Evolutionary conservation across 2,329 filamentous ascomycete species (phyloP), one percentile per base, ranked within the genome.

Genomic region (Botryotinia narcissicola): DNA sequence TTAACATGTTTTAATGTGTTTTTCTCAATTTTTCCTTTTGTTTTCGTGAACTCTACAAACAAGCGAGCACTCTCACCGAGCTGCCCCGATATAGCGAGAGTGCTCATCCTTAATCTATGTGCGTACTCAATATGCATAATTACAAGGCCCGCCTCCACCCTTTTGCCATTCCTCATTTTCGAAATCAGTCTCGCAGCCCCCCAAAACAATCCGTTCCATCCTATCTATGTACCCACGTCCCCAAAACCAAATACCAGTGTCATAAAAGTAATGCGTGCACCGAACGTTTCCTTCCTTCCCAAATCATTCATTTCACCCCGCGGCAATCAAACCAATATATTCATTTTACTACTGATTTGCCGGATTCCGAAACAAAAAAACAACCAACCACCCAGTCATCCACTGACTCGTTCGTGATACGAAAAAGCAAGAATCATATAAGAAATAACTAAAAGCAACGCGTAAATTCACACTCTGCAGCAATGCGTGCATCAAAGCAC

Each of bases 261-360:
- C 51, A 57, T 57, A 57, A 57, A 57, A 57, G 51, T 57, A 57
- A 57, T 29, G n/a, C 51, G 51, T 57, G 51, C 51, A 57, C 25
- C 48, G n/a, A 54, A n/a, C 48, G 22, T 54, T 54, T n/a, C 22
- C 35, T 12, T 62, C 35, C 60, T 40, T 62, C 48, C 48, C 48
- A 29, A 42, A 54, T 54, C 46, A 68, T 68, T 25, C 64, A 64
- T 48, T 48, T 14, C 10, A 32, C n/a, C 40, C n/a, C 29, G 40
- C n/a, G 12, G 32, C 22, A 29, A 68, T 57, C 48, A 42, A 29
- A 57, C 40, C 35, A 57, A 42, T 57, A 42, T 57, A 57, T 57
- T 68, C 66, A 57, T 68, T 57, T 57, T 57, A 68, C 25, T 40
- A 29, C 35, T 57, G 25, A 68, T 42, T 68, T 68, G 18, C 18